Conservation (phyloP, 129 eudicot genomes). For the Pseudognaphalium luteoalbum region DNA sequence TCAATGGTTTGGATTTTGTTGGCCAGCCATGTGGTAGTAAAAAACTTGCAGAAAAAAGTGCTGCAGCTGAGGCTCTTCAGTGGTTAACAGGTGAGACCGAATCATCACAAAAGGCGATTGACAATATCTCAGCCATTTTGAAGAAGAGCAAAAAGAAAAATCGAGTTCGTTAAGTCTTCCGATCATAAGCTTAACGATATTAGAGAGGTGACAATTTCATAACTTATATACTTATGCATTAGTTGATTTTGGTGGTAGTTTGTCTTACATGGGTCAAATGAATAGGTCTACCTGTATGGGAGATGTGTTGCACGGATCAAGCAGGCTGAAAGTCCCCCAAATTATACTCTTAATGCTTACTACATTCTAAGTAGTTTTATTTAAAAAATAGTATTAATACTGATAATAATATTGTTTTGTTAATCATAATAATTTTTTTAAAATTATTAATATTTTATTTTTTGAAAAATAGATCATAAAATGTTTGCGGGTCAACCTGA, state of each 20-base stretch:
- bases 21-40: slow-evolving; percentile 76
- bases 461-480: not conserved
- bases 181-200: not conserved
- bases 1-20: slow-evolving; percentile 82
- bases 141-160: slow-evolving; percentile 61
- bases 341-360: not conserved
- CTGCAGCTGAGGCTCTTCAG: slow-evolving; percentile 80
- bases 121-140: slow-evolving; percentile 58
- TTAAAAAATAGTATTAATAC: not conserved
- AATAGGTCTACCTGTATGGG: not conserved
- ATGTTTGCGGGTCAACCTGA: not conserved
- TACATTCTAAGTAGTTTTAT: not conserved
- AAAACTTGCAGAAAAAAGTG: slow-evolving; percentile 86
- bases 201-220: not conserved
- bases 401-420: not conserved
- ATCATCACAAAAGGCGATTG: slow-evolving; percentile 51
- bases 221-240: not conserved
- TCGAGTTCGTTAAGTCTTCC: slow-evolving; percentile 35
- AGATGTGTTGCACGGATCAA: not conserved
- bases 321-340: not conserved
- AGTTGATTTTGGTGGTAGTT: not conserved
- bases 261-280: not conserved
- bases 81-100: slow-evolving; percentile 81
- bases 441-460: too few species aligned
- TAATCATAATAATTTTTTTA: not conserved